Conservation (phyloP, 2,329 filamentous ascomycete species). For the Neocucurbitaria cava region DNA sequence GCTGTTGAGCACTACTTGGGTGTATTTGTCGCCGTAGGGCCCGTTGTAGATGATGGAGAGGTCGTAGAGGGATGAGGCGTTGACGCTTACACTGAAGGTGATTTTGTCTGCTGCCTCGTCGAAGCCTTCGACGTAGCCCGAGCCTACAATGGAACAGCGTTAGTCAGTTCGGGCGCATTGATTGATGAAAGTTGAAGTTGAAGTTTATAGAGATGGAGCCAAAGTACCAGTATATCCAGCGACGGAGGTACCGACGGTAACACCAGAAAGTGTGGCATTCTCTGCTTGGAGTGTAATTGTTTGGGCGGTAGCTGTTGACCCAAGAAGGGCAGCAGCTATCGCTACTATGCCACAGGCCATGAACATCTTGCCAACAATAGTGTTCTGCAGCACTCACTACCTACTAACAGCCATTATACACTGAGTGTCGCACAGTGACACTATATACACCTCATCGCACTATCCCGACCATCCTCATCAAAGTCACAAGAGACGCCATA, state of each 20-base stretch:
- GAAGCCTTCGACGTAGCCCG: slow-evolving; percentile 58
- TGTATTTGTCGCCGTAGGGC: slow-evolving; percentile 57
- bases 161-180: no score
- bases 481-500: background rate
- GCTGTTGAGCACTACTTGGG: slow-evolving; percentile 53
- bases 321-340: slow-evolving; percentile 5
- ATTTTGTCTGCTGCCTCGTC: slow-evolving; percentile 53
- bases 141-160: no score
- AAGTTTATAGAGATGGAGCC: background rate
- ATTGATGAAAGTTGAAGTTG: background rate
- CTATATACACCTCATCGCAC: background rate
- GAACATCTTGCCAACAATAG: slow-evolving; percentile 1
- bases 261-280: slow-evolving; percentile 51
- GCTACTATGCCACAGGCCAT: background rate
- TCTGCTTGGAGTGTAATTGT: slow-evolving; percentile 50
- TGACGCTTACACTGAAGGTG: slow-evolving; percentile 52
- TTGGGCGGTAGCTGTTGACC: slow-evolving; percentile 20
- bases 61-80: slow-evolving; percentile 51
- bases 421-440: background rate
- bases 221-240: slow-evolving; percentile 51
- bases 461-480: background rate
- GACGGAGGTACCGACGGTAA: slow-evolving; percentile 49
- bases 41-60: slow-evolving; percentile 55
- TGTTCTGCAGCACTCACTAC: background rate
- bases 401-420: background rate